Conservation (phyloP, 306 rosid species). For the Vigna unguiculata region DNA sequence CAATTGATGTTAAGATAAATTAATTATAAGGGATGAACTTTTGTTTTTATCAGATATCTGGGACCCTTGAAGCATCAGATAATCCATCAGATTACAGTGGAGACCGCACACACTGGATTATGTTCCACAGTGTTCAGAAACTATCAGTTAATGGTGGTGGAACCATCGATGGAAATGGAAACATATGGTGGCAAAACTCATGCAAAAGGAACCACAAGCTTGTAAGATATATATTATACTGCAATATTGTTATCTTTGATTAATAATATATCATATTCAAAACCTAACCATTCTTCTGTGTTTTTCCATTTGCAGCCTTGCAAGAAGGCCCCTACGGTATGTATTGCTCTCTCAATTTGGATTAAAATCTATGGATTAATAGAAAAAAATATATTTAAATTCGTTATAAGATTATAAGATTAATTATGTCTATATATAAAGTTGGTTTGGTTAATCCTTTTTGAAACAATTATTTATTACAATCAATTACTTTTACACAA, state of each 20-base stretch:
- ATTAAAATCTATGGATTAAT: background rate
- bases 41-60: slow-evolving; percentile 50
- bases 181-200: slow-evolving; percentile 78
- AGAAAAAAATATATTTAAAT: no score
- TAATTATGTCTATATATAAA: no score
- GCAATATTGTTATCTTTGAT: background rate
- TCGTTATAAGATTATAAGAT: no score
- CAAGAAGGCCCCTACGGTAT: slow-evolving; percentile 84
- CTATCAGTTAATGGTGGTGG: slow-evolving; percentile 69
- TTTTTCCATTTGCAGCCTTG: slow-evolving; percentile 71
- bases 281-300: slow-evolving; percentile 27
- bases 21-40: background rate
- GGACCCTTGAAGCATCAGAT: slow-evolving; percentile 64
- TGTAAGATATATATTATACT: slow-evolving; percentile 10
- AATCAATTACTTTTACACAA: no score
- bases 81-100: slow-evolving; percentile 54
- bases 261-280: background rate
- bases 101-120: slow-evolving; percentile 58
- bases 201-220: slow-evolving; percentile 52
- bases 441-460: no score
- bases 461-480: no score
- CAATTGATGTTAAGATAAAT: no score
- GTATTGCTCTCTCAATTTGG: background rate
- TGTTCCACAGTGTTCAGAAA: slow-evolving; percentile 53
- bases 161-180: slow-evolving; percentile 77